phyloP scores from a whole-genome alignment of 306 rosid species.

The Fragaria iinumae region DNA sequence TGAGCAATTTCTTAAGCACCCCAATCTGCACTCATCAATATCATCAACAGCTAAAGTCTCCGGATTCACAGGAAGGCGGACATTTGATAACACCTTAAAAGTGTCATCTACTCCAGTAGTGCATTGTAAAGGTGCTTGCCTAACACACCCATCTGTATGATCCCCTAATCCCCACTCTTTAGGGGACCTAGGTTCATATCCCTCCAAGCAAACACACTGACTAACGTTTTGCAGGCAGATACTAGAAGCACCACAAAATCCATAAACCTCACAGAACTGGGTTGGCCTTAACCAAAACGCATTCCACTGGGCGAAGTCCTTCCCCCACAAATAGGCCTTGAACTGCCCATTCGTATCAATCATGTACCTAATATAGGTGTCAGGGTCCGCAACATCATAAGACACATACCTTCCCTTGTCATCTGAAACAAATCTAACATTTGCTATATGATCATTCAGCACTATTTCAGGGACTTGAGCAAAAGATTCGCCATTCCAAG shows the following conservation, averaged over 20 bases:
- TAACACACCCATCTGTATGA: conserved; percentile 21
- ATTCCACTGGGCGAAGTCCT: conserved; percentile 6
- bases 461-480: conserved; percentile 11
- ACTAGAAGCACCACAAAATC: conserved; percentile 26
- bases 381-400: background rate
- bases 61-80: conserved; percentile 2
- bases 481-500: conserved; percentile 22
- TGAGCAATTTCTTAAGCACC: conserved; percentile 28
- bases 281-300: conserved; percentile 19
- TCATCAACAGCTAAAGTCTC: background rate
- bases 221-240: conserved; percentile 13
- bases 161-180: conserved; percentile 8
- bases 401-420: conserved; percentile 21
- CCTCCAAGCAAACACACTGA: conserved; percentile 25
- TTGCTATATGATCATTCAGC: background rate
- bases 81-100: background rate
- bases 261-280: conserved; percentile 12
- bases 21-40: conserved; percentile 13
- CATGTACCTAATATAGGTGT: conserved; percentile 17
- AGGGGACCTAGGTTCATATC: conserved; percentile 14
- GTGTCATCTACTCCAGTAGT: conserved; percentile 1
- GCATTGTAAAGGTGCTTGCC: conserved; percentile 20
- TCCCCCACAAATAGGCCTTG: conserved; percentile 21
- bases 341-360: conserved; percentile 31
- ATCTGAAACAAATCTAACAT: conserved; percentile 12